These are phyloP conservation scores for Alternaria brassicicola DNA, from an alignment of 2,329 filamentous ascomycete species.

Conservation along the genomic window DNA sequence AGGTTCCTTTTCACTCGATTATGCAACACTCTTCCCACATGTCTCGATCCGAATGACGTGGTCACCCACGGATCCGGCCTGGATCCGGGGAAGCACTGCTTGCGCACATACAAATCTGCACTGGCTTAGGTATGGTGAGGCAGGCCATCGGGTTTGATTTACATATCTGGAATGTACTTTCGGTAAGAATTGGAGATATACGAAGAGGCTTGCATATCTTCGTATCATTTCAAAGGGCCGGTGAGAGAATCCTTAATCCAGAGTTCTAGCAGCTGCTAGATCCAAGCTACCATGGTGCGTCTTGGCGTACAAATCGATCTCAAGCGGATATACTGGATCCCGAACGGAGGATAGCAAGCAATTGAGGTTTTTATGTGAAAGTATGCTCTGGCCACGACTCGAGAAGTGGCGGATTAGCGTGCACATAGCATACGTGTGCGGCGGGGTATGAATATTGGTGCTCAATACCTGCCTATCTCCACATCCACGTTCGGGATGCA, in stretches of 20 bases:
- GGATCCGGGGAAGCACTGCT: neutral
- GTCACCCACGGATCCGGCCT: neutral
- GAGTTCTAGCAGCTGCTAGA: neutral
- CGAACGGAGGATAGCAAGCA: neutral
- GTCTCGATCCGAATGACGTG: conserved; percentile 1
- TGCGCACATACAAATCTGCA: neutral
- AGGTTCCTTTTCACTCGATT: neutral
- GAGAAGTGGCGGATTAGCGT: neutral
- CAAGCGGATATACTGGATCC: neutral
- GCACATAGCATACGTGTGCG: neutral
- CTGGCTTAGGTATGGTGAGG: neutral
- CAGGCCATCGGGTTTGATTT: neutral
- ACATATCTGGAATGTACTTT: neutral
- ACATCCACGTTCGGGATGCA: neutral
- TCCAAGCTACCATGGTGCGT: neutral
- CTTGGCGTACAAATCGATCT: neutral
- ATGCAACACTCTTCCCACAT: neutral
- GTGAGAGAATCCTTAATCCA: neutral
- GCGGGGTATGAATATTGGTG: neutral
- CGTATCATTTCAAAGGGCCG: neutral
- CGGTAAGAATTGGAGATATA: neutral
- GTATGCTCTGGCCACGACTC: neutral
- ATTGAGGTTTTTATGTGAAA: neutral
- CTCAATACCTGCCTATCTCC: neutral
- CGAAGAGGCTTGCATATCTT: neutral